Percentiles rank a stretch among this genome's conserved stretches.
Conservation (phyloP, 2,329 filamentous ascomycete genomes). For the Alternaria viburni region DNA sequence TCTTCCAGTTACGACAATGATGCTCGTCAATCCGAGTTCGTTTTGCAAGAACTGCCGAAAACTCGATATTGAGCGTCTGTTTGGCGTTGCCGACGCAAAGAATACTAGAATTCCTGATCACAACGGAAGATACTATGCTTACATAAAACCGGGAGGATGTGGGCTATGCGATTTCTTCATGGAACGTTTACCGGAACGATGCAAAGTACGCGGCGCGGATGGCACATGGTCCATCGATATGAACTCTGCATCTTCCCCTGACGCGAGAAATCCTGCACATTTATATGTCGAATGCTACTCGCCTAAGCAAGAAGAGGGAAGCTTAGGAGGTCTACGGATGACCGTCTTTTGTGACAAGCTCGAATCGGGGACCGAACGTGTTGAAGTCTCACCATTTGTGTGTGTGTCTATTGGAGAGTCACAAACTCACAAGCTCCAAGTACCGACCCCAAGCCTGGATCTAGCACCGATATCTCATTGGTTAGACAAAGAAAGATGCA, state of each 20-base stretch:
- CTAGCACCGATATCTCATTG: background rate
- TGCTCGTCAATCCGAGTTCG: rapidly evolving
- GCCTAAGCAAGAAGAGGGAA: rapidly evolving
- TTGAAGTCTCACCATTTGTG: background rate
- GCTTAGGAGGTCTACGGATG: background rate
- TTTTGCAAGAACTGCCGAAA: background rate
- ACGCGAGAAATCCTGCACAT: background rate
- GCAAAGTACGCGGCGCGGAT: background rate
- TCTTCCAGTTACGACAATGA: background rate
- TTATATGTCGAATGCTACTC: rapidly evolving
- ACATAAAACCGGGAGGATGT: background rate
- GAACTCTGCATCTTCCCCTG: background rate
- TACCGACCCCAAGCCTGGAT: rapidly evolving
- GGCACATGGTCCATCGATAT: background rate
- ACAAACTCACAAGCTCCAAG: background rate
- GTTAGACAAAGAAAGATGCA: background rate
- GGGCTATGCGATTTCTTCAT: background rate
- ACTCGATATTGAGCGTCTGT: background rate
- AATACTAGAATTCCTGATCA: too few relatives aligned
- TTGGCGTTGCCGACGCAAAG: background rate
- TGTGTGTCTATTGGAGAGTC: background rate
- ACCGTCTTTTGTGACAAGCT: too few relatives aligned
- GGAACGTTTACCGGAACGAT: background rate
- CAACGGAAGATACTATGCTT: too few relatives aligned
- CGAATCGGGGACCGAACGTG: too few relatives aligned